phyloP scores from a whole-genome alignment of 202 grass and related monocot species.

The Hordeum pubiflorum region DNA sequence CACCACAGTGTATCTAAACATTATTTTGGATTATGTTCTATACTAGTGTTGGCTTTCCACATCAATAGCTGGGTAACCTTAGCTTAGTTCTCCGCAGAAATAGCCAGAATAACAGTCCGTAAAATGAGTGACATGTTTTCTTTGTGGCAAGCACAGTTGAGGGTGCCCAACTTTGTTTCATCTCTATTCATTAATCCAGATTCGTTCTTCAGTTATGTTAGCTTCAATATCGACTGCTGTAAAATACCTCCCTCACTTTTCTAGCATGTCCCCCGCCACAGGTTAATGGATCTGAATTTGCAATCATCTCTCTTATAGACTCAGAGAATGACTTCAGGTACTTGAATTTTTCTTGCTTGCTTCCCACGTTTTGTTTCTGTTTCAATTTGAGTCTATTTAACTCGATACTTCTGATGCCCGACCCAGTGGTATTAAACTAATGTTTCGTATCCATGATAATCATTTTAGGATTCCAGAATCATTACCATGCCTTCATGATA shows the following conservation, averaged over 20 bases:
- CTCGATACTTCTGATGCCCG: not conserved
- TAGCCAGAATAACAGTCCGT: not conserved
- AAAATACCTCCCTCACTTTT: not conserved
- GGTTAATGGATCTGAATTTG: slow-evolving; percentile 84
- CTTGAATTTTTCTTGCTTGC: slow-evolving; percentile 13
- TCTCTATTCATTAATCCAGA: not conserved
- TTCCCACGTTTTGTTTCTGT: slow-evolving; percentile 1
- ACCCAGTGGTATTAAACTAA: slow-evolving; percentile 15
- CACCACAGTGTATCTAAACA: slow-evolving; percentile 7
- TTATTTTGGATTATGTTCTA: not conserved
- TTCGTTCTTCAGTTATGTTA: not conserved
- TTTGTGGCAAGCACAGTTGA: slow-evolving; percentile 12
- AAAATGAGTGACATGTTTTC: slow-evolving; percentile 19
- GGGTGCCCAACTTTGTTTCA: not conserved
- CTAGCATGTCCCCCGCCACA: slow-evolving; percentile 19
- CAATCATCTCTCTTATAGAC: slow-evolving; percentile 60
- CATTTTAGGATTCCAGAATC: slow-evolving; percentile 72
- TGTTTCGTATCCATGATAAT: slow-evolving; percentile 9
- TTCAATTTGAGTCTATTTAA: not conserved
- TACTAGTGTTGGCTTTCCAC: slow-evolving; percentile 6
- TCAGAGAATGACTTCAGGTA: slow-evolving; percentile 84
- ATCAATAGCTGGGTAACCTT: not conserved
- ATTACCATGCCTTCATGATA: slow-evolving; percentile 84
- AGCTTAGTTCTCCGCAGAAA: slow-evolving; percentile 2
- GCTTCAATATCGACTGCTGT: not conserved